Conservation (phyloP, 768 basidiomycete genomes). For the Cystofilobasidium ferigula region DNA sequence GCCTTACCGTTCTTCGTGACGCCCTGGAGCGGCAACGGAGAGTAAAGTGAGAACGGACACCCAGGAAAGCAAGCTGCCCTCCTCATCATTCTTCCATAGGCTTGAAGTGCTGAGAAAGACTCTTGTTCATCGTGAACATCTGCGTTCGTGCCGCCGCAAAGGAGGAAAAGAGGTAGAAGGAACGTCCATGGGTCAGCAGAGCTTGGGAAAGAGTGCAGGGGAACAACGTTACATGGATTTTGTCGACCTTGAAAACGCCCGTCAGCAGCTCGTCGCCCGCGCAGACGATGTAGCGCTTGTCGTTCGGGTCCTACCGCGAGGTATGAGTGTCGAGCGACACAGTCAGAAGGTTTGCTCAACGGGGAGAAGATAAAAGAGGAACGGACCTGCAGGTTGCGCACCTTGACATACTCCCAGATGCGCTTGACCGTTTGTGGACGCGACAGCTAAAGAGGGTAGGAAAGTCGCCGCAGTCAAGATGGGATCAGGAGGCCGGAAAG, state of each 20-base stretch:
- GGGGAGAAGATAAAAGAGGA: neutral
- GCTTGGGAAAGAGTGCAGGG: neutral
- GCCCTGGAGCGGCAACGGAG: no score
- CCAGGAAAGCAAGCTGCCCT: no score
- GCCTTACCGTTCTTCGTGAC: no score
- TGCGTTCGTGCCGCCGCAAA: constrained; percentile 3
- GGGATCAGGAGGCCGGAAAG: neutral
- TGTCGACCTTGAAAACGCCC: constrained; percentile 63
- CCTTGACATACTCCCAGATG: constrained; percentile 21
- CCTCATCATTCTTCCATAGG: neutral
- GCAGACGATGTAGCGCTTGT: constrained; percentile 75
- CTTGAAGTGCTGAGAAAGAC: neutral
- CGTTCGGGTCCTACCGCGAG: constrained; percentile 58
- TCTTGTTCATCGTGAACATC: constrained; percentile 20
- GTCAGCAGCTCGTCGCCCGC: constrained; percentile 51
- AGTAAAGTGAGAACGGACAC: no score
- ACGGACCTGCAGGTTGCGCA: constrained; percentile 7
- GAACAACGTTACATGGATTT: constrained; percentile 48
- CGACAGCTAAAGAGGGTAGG: constrained; percentile 14
- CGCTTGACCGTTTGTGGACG: constrained; percentile 15
- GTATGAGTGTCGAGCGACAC: neutral
- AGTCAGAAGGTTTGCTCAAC: neutral
- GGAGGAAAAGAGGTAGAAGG: neutral
- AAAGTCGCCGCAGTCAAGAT: no score
- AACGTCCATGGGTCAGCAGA: neutral